Evolutionary conservation across 176 grass and related monocot genomes (phyloP), one percentile per base, ranked within the genome.

Genomic region (Oryza coarctata): DNA sequence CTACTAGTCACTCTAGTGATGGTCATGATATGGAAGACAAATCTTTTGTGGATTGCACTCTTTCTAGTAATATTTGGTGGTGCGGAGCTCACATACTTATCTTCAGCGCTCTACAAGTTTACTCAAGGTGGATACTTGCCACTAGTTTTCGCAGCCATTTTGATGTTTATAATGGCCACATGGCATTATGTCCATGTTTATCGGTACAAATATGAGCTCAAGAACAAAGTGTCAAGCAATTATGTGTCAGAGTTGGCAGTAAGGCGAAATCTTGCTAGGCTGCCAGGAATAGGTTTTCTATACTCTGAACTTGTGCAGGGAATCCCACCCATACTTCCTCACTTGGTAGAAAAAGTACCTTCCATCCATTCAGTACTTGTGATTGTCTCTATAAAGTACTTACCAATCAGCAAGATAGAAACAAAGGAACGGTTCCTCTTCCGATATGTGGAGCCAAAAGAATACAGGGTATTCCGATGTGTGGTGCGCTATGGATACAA

Each of bases 401-500:
- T 94, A 66, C 89, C 89, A 0, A 92, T 94, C 64, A 90, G 89
- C 74, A 89, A 86, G 71, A 86, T 92, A 52, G 87, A 85, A 71
- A 70, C 66, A 29, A 83, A 35, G 0, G 89, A 92, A 9, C 52
- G 93, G 38, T 92, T 94, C 66, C 63, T 94, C 13, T 92, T 94
- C 70, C 26, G 89, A 52, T 88, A 80, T 20, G 77, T 90, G 26
- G 82, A 86, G 15, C 82, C 89, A 38, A 83, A 66, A 78, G 80
- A 81, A 63, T 85, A 66, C 71, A 70, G 41, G 50, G 58, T 92
- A 34, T 94, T 94, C 70, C 87, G 87, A 35, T 94, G 89, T 31
- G 89, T 94, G 27, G 92, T 88, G 8, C 76, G 89, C 33, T 94
- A 94, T 73, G 89, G 89, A 32, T 94, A 94, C 84, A 94, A 92